phyloP scores from a whole-genome alignment of 2,329 filamentous ascomycete genomes.

The Shiraia sp. region DNA sequence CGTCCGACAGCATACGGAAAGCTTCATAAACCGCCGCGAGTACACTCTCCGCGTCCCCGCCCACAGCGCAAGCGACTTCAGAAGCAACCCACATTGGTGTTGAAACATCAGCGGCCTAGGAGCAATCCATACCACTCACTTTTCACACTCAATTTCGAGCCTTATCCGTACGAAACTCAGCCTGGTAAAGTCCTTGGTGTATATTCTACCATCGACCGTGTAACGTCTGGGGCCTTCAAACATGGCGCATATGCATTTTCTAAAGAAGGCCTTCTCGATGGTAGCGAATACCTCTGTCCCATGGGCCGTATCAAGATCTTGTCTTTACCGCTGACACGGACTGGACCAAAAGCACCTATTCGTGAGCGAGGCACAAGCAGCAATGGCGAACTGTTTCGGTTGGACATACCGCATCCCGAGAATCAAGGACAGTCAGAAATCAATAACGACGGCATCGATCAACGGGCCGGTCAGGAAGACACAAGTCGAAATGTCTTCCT shows the following conservation, averaged over 20 bases:
- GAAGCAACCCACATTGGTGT: conserved; percentile 2
- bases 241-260: conserved; percentile 30
- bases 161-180: conserved; percentile 22
- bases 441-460: background rate
- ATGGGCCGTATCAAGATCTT: conserved; percentile 29
- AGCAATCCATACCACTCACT: background rate
- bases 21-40: conserved; percentile 19
- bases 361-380: conserved; percentile 8
- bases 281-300: conserved; percentile 23
- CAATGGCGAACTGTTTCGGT: conserved; percentile 11
- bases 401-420: conserved; percentile 29
- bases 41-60: conserved; percentile 9
- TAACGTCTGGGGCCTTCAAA: conserved; percentile 20
- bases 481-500: conserved; percentile 14
- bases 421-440: conserved; percentile 8
- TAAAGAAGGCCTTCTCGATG: conserved; percentile 24
- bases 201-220: conserved; percentile 22
- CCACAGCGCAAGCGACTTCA: conserved; percentile 15
- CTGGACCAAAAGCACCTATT: conserved; percentile 13
- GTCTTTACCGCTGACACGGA: conserved; percentile 12
- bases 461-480: background rate
- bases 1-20: conserved; percentile 10
- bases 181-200: conserved; percentile 26
- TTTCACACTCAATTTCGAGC: conserved; percentile 25
- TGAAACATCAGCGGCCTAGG: too few relatives aligned